Base-by-base conservation (phyloP, 805 yeast genomes). In the Hanseniaspora thailandica region DNA sequence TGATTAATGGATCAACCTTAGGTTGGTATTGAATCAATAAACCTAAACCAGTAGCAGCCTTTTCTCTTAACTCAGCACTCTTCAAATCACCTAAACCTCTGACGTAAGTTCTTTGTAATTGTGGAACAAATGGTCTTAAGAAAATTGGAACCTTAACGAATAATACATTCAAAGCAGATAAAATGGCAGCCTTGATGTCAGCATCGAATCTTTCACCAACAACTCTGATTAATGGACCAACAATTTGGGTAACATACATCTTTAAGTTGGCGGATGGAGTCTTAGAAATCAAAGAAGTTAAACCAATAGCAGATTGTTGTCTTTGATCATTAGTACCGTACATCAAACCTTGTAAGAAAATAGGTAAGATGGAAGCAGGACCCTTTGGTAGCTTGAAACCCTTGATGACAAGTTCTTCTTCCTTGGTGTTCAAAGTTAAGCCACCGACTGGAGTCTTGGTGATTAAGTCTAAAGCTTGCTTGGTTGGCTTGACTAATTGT, bases 201-300 rank as follows among this genome's bases (percentile, higher is more conserved):
- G 95, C 76, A 17, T 82, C 77, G 59, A 86, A 90, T 67, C 96
- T 81, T 68, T 93, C 99, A 63, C 99, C 98, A 63, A 90, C 86
- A 54, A 90, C 95, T 75, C 99, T 87, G 69, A 93, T 93, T 63
- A 93, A 76, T 38, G 98, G 98, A 70, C 99, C 99, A 26, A 96
- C 89, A 58, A 94, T 86, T 26, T 81, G 80, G 8, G 97, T 90
- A 22, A 94, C 96, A 68, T 82, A 86, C 33, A 96, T 86, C 66
- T 81, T 85, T 68, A 93, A 77, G 55, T 76, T 80, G 10, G 77
- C 73, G n/a, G 93, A 81, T 20, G 93, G 93, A 0, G 97, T 86
- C 61, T 87, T 81, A 45, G 82, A 84, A 45, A 89, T 84, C 55
- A 93, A 71, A 62, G 82, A 89, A 4, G 95, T 93, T 62, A 93